phyloP scores from a whole-genome alignment of 2,329 filamentous ascomycete genomes.

The Fusarium austroafricanum region DNA sequence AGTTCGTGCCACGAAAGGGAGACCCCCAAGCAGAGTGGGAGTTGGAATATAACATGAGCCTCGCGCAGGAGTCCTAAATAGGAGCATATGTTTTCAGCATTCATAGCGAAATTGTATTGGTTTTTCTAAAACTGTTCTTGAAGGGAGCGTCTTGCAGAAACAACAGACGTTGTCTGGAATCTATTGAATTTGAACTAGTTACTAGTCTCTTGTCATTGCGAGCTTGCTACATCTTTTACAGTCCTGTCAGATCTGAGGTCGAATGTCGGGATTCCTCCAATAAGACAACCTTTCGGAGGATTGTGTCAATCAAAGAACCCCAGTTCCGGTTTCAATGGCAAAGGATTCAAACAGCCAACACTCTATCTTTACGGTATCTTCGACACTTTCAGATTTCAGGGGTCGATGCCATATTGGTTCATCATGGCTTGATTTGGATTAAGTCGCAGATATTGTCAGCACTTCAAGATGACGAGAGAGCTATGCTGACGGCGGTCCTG shows the following conservation, averaged over 20 bases:
- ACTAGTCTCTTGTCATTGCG: background rate
- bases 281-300: no score
- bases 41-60: constrained; percentile 34
- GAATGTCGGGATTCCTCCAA: no score
- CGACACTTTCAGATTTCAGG: no score
- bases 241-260: no score
- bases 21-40: constrained; percentile 37
- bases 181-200: background rate
- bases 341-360: no score
- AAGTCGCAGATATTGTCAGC: no score
- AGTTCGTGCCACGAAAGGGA: constrained; percentile 36
- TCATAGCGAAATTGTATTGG: constrained; percentile 3
- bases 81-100: background rate
- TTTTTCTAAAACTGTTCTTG: background rate
- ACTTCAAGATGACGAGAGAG: background rate
- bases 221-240: no score
- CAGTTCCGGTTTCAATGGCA: no score
- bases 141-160: background rate
- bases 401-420: no score
- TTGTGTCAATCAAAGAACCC: no score
- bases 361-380: no score
- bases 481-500: background rate
- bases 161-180: background rate
- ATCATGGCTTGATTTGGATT: no score
- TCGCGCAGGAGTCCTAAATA: constrained; percentile 3